These are phyloP conservation scores for Hymenoscyphus infarciens DNA, from an alignment of 2,329 filamentous ascomycete species.

Conservation along the genomic window DNA sequence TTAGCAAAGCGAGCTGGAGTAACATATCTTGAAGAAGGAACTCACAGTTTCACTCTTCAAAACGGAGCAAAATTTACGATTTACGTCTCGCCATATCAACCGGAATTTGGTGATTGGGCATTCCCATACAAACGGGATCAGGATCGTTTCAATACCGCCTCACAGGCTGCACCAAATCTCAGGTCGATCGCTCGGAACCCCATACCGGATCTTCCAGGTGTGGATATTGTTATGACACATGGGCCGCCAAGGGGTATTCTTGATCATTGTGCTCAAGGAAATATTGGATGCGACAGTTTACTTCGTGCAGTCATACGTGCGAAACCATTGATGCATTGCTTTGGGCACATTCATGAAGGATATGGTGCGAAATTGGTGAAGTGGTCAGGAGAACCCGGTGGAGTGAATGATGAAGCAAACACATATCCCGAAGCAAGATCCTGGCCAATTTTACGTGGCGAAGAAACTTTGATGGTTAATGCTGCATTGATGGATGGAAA, in stretches of 20 bases:
- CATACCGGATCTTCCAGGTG: conserved; percentile 25
- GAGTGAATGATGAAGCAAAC: conserved; percentile 22
- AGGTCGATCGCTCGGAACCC: conserved; percentile 23
- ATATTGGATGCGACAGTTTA: conserved; percentile 51
- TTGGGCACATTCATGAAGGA: conserved; percentile 60
- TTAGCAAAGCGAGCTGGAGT: conserved; percentile 29
- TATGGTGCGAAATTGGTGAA: conserved; percentile 48
- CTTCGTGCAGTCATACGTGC: conserved; percentile 47
- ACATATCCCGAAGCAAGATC: conserved; percentile 8
- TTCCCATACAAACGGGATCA: conserved; percentile 32
- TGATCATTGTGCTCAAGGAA: conserved; percentile 37
- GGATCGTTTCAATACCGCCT: conserved; percentile 31
- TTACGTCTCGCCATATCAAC: conserved; percentile 36
- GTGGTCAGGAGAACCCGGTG: conserved; percentile 42
- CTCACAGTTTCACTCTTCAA: conserved; percentile 31
- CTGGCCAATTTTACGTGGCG: conserved; percentile 31
- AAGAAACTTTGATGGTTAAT: conserved; percentile 58
- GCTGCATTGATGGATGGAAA: conserved; percentile 47
- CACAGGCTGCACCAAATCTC: conserved; percentile 16
- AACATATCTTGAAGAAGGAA: conserved; percentile 35
- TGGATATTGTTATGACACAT: conserved; percentile 59
- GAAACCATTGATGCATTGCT: conserved; percentile 54
- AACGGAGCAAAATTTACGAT: conserved; percentile 33
- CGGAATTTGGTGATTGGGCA: conserved; percentile 32
- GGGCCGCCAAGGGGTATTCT: conserved; percentile 52